Evolutionary conservation across 257 asterid genomes (phyloP).

Genomic region (Capsicum rhomboideum): DNA sequence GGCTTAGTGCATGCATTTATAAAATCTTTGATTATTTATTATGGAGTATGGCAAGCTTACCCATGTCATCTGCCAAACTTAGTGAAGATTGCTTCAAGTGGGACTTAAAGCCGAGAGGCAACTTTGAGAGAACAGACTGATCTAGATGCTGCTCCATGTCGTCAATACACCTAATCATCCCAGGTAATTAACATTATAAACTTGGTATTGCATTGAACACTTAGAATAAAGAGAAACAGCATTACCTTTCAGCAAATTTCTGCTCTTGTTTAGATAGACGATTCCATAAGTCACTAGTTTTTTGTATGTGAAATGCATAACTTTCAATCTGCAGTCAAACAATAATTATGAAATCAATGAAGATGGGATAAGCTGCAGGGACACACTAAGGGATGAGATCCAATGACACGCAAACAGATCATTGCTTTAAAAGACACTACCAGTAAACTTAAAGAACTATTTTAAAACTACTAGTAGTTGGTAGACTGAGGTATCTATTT

Average conservation of each 20-base stretch:
- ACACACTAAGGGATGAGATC: background rate
- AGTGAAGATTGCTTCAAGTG: conserved; percentile 69
- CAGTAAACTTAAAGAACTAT: background rate
- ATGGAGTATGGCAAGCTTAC: conserved; percentile 24
- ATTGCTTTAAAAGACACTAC: background rate
- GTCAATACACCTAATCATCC: conserved; percentile 41
- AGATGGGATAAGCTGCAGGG: background rate
- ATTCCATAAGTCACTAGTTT: conserved; percentile 51
- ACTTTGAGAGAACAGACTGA: conserved; percentile 62
- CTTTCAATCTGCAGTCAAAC: conserved; percentile 54
- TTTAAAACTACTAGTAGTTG: too few relatives aligned
- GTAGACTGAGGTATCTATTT: too few relatives aligned
- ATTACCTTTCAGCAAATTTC: conserved; percentile 50
- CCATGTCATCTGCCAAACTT: conserved; percentile 88
- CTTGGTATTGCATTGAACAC: background rate
- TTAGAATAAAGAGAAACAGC: background rate
- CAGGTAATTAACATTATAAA: conserved; percentile 1
- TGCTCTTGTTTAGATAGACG: conserved; percentile 66
- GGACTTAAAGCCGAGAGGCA: conserved; percentile 65
- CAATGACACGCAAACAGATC: background rate
- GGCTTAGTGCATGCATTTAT: too few relatives aligned
- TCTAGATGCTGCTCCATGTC: conserved; percentile 56
- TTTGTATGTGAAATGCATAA: conserved; percentile 51
- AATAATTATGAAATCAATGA: background rate
- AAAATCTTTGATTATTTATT: too few relatives aligned